Conservation (phyloP, 1,284 basidiomycete species). For the Tylopilus sp. region DNA sequence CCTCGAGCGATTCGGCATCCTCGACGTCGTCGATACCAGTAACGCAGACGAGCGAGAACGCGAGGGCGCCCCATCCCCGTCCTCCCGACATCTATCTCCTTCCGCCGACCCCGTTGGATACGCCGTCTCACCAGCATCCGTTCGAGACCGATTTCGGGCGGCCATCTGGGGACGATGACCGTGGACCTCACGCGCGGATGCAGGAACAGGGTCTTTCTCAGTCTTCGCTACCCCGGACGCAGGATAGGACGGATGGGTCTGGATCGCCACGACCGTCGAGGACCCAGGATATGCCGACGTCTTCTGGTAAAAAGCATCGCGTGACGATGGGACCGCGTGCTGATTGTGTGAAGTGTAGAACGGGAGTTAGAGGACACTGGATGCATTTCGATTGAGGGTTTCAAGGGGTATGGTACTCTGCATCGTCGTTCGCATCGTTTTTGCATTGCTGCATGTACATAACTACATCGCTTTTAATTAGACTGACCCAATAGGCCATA, state of each 20-base stretch:
- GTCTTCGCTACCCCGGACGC: constrained; percentile 1
- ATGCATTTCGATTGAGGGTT: constrained; percentile 55
- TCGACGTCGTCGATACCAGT: constrained; percentile 14
- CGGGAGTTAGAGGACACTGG: constrained; percentile 67
- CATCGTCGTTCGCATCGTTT: too few relatives aligned
- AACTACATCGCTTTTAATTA: too few relatives aligned
- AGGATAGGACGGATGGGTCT: constrained; percentile 21
- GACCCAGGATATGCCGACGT: constrained; percentile 20
- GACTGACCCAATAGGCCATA: constrained; percentile 17
- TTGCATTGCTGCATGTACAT: too few relatives aligned
- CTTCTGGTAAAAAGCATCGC: constrained; percentile 40
- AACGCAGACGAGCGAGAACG: constrained; percentile 3
- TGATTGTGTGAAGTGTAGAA: constrained; percentile 67
- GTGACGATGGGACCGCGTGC: constrained; percentile 71
- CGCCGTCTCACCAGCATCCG: constrained; percentile 11
- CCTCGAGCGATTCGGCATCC: constrained; percentile 18
- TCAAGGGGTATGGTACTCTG: too few relatives aligned
- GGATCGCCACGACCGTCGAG: constrained; percentile 20
- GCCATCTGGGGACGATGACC: background rate
- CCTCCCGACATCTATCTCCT: constrained; percentile 30
- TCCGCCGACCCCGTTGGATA: constrained; percentile 29
- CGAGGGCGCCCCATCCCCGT: background rate
- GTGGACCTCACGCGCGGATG: constrained; percentile 3
- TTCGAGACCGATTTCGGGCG: constrained; percentile 7
- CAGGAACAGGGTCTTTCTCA: constrained; percentile 2